These are phyloP conservation scores for Mucor plumbeus DNA, from an alignment of 371 early-diverging fungal genomes.

Conservation along the genomic window DNA sequence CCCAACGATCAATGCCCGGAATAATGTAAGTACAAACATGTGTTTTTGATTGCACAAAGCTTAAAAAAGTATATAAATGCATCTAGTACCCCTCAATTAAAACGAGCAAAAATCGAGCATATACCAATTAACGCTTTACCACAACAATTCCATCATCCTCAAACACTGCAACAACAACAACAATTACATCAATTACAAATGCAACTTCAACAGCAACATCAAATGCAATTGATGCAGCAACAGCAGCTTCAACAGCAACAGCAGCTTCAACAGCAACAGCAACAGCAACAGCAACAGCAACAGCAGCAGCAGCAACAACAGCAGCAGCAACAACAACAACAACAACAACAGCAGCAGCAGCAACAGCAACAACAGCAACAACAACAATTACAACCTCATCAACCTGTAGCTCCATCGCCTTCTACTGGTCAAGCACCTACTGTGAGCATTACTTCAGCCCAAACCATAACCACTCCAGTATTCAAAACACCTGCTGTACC, in stretches of 20 bases:
- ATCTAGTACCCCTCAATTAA: constrained; percentile 23
- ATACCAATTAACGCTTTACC: constrained; percentile 7
- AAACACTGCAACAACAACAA: constrained; percentile 22
- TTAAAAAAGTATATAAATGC: background rate
- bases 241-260: constrained; percentile 19
- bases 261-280: constrained; percentile 16
- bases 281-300: constrained; percentile 9
- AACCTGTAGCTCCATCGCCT: constrained; percentile 11
- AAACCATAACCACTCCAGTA: constrained; percentile 15
- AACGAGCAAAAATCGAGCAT: constrained; percentile 30
- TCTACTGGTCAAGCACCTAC: constrained; percentile 8
- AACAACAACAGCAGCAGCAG: constrained; percentile 11
- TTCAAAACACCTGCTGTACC: constrained; percentile 44
- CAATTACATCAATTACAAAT: constrained; percentile 20
- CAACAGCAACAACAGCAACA: constrained; percentile 18
- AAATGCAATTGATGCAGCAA: constrained; percentile 12
- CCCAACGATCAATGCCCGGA: constrained; percentile 38
- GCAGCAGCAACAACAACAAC: constrained; percentile 18
- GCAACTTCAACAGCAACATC: constrained; percentile 14
- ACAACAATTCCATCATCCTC: constrained; percentile 20
- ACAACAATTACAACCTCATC: constrained; percentile 11
- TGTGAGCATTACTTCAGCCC: background rate
- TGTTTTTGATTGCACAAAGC: too few relatives aligned
- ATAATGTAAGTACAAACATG: constrained; percentile 28
- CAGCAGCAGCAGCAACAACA: constrained; percentile 17